Conservation (phyloP, 257 asterid genomes). For the Asclepias syriaca region DNA sequence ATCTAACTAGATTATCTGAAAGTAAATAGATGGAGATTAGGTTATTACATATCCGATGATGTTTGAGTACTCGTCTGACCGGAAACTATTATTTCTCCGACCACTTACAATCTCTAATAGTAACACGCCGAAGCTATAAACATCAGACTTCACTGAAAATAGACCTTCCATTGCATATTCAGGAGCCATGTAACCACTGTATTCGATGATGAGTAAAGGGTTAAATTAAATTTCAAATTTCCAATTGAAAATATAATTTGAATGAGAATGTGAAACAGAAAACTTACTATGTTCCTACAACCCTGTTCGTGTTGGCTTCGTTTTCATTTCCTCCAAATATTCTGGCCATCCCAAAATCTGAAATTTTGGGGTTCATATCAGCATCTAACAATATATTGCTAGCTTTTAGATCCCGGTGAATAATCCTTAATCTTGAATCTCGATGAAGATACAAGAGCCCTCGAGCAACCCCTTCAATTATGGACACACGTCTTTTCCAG, state of each 20-base stretch:
- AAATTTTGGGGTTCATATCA: conserved; percentile 87
- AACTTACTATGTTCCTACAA: conserved; percentile 88
- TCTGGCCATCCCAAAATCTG: conserved; percentile 96
- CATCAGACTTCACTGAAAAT: conserved; percentile 86
- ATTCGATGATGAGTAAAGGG: conserved; percentile 1
- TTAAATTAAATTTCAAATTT: not conserved
- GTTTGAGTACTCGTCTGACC: conserved; percentile 45
- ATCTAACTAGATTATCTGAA: not conserved
- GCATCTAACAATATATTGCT: conserved; percentile 83
- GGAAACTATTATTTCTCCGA: conserved; percentile 47
- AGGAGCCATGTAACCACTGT: conserved; percentile 93
- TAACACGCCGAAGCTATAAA: conserved; percentile 80
- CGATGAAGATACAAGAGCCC: conserved; percentile 87
- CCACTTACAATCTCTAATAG: conserved; percentile 76
- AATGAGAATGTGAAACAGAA: not conserved
- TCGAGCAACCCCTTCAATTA: conserved; percentile 86
- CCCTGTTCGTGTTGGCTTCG: conserved; percentile 75
- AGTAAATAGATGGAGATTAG: not conserved
- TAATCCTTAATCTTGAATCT: conserved; percentile 80
- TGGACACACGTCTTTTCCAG: conserved; percentile 56
- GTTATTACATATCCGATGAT: conserved; percentile 53
- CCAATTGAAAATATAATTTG: not conserved
- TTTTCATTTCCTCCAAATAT: conserved; percentile 75
- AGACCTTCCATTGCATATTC: conserved; percentile 95
- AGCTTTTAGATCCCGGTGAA: conserved; percentile 80